Conservation (phyloP, 805 yeast species). For the Phaffomyces opuntiae region DNA sequence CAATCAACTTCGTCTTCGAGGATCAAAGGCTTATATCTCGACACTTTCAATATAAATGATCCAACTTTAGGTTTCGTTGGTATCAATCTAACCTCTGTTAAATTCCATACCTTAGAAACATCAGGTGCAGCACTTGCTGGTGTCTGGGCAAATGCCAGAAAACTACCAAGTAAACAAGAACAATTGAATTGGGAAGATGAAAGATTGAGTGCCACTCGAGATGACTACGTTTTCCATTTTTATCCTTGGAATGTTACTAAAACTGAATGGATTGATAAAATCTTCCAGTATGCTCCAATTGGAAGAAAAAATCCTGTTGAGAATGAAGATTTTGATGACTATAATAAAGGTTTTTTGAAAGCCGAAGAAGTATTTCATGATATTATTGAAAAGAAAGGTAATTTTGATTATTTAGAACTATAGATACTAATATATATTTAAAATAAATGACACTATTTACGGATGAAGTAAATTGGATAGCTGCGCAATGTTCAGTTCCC, state of each 20-base stretch:
- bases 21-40: slow-evolving; percentile 35
- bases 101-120: slow-evolving; percentile 43
- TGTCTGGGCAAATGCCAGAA: slow-evolving; percentile 38
- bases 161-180: slow-evolving; percentile 33
- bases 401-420: background rate
- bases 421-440: background rate
- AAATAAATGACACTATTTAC: too few relatives aligned
- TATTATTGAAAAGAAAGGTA: background rate
- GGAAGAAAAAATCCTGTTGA: slow-evolving; percentile 26
- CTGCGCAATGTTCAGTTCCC: too few relatives aligned
- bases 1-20: slow-evolving; percentile 22
- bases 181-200: slow-evolving; percentile 30
- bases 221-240: slow-evolving; percentile 25
- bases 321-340: slow-evolving; percentile 9
- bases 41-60: slow-evolving; percentile 36
- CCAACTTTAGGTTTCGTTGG: slow-evolving; percentile 40
- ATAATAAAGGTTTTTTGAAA: slow-evolving; percentile 1
- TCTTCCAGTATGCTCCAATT: slow-evolving; percentile 21
- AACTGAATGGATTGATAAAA: slow-evolving; percentile 22
- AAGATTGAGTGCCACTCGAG: slow-evolving; percentile 20
- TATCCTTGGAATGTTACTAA: slow-evolving; percentile 23
- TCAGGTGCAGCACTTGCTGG: slow-evolving; percentile 47
- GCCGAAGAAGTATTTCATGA: slow-evolving; percentile 10
- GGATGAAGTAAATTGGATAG: too few relatives aligned
- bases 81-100: slow-evolving; percentile 30